phyloP scores from a whole-genome alignment of 2,329 filamentous ascomycete species.

The Pleomassaria siparia region DNA sequence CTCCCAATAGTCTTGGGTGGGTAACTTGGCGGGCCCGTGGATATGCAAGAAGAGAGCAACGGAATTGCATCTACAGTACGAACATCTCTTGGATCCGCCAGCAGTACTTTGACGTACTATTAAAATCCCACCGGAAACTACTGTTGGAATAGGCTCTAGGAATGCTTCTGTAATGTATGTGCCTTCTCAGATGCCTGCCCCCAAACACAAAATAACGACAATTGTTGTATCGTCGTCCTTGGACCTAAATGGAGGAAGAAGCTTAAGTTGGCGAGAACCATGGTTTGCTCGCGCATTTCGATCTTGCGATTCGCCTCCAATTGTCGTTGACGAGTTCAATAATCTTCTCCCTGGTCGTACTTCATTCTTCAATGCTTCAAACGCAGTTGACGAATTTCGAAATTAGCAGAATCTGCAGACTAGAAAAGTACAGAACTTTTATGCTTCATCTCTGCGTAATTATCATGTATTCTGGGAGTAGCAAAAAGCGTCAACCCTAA shows the following conservation, averaged over 20 bases:
- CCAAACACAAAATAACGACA: slow-evolving; percentile 75
- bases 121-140: too few relatives aligned
- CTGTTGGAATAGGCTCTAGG: too few relatives aligned
- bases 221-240: slow-evolving; percentile 92
- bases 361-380: neutral
- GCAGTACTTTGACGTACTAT: too few relatives aligned
- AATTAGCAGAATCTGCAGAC: neutral
- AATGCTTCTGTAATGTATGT: neutral
- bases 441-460: too few relatives aligned
- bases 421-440: too few relatives aligned
- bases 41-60: too few relatives aligned
- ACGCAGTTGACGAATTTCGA: neutral
- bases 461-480: too few relatives aligned
- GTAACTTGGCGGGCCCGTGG: too few relatives aligned
- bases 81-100: neutral
- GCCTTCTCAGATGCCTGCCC: neutral
- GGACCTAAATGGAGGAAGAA: slow-evolving; percentile 65
- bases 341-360: slow-evolving; percentile 41
- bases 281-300: slow-evolving; percentile 17
- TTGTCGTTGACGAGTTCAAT: slow-evolving; percentile 32
- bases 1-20: too few relatives aligned
- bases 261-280: slow-evolving; percentile 4
- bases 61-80: too few relatives aligned
- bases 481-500: too few relatives aligned
- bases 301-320: slow-evolving; percentile 22